Base-by-base conservation (phyloP, 495 filamentous ascomycete genomes). In the Penicillium parvum region DNA sequence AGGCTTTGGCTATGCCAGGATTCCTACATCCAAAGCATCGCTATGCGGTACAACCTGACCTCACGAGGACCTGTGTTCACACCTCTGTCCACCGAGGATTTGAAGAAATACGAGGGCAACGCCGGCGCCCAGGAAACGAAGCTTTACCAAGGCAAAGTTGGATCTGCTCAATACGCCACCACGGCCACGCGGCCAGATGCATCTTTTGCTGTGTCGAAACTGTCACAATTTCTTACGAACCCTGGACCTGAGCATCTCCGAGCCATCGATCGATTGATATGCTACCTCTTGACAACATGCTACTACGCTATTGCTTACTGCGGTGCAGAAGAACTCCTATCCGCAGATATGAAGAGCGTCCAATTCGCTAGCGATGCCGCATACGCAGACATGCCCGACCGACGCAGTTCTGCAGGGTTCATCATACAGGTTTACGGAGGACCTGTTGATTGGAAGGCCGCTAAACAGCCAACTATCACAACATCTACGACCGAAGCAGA, bases 121-220 rank as follows among this genome's bases (percentile, higher is more conserved):
- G 45, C 38, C 18, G 32, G 22, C 1, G 19, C 32, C 4, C 1
- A 20, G 14, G 3, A 50, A 4, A 57, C 45, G 7, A 27, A 51
- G 17, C 8, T 25, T n/a, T 60, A 61, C 35, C 46, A 58, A 26
- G 35, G 50, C 22, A 51, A 52, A 23, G 41, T 65, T n/a, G 50
- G 59, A 20, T 65, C 50, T 3, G 11, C 45, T 8, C 36, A 44
- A 17, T 65, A 55, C 43, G 29, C 51, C 11, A 41, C 57, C 7
- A 47, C 46, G 1, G 53, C 39, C 9, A 61, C 60, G 2, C 19
- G 48, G 7, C 28, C 51, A 21, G 57, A 63, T 37, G 36, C 51
- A 8, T 39, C 56, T 1, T 39, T 34, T 17, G 36, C 43, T 2
- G 28, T 33, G 0, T 28, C 32, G 2, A 38, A 41, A 11, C 22